Percentiles rank a stretch among this genome's conserved stretches.
phyloP scores from a whole-genome alignment of 202 grass and related monocot genomes.

The Alloteropsis angusta region DNA sequence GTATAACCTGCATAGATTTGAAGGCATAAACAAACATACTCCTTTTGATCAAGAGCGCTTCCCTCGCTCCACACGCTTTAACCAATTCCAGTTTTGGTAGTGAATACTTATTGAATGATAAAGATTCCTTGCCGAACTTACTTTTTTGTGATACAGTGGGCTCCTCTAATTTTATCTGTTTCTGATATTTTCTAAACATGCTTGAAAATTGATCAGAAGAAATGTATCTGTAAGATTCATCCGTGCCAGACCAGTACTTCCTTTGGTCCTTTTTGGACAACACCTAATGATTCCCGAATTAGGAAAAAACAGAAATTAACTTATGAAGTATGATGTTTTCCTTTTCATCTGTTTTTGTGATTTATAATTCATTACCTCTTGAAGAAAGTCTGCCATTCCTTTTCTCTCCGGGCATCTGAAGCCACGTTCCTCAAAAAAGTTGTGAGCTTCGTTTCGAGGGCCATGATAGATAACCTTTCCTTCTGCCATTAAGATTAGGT shows the following conservation, averaged over 20 bases:
- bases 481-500: conserved; percentile 57
- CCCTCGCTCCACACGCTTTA: conserved; percentile 32
- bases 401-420: conserved; percentile 65
- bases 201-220: conserved; percentile 23
- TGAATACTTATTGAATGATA: conserved; percentile 30
- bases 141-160: not conserved
- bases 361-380: conserved; percentile 36
- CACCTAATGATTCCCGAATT: conserved; percentile 16
- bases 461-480: conserved; percentile 53
- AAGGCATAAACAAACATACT: conserved; percentile 36
- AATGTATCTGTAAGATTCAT: conserved; percentile 30
- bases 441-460: conserved; percentile 16
- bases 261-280: conserved; percentile 40
- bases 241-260: conserved; percentile 30
- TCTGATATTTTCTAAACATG: conserved; percentile 25
- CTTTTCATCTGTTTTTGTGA: not conserved
- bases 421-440: conserved; percentile 46
- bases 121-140: conserved; percentile 10
- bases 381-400: conserved; percentile 50
- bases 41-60: conserved; percentile 43
- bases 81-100: conserved; percentile 27
- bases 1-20: conserved; percentile 41
- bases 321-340: not conserved
- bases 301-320: not conserved
- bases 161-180: not conserved